Conservation (phyloP, 495 filamentous ascomycete genomes). For the Penicillium ochrochloron region DNA sequence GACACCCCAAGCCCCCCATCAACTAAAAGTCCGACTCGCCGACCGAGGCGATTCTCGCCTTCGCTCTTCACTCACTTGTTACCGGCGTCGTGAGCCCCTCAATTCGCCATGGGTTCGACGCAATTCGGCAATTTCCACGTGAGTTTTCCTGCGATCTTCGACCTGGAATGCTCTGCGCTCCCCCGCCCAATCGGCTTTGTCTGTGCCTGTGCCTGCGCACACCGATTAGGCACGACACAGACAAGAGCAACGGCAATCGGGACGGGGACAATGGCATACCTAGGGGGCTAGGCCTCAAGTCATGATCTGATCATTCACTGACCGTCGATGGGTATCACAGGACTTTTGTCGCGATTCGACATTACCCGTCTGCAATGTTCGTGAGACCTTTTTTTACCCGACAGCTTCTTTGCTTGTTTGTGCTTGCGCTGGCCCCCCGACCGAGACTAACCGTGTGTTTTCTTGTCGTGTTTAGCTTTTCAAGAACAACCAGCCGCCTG, state of each 20-base stretch:
- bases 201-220: neutral
- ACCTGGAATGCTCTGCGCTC: conserved; percentile 14
- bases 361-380: conserved; percentile 94
- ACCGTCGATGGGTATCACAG: conserved; percentile 49
- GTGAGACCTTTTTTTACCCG: conserved; percentile 40
- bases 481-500: conserved; percentile 50
- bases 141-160: conserved; percentile 46
- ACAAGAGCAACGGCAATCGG: neutral
- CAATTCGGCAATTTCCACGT: conserved; percentile 92
- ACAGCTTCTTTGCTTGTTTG: neutral
- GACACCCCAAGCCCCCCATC: conserved; percentile 19
- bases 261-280: neutral
- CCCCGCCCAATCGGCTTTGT: conserved; percentile 5
- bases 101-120: conserved; percentile 58
- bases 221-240: neutral
- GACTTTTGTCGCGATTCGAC: conserved; percentile 97
- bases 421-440: neutral
- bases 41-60: conserved; percentile 3
- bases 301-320: conserved; percentile 15
- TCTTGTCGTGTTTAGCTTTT: conserved; percentile 52
- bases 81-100: neutral
- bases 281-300: neutral
- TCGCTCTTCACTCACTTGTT: conserved; percentile 26
- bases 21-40: neutral
- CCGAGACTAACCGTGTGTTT: conserved; percentile 30